These are phyloP conservation scores for Parsonsia alboflavescens DNA, from an alignment of 257 asterid genomes.

Conservation along the genomic window DNA sequence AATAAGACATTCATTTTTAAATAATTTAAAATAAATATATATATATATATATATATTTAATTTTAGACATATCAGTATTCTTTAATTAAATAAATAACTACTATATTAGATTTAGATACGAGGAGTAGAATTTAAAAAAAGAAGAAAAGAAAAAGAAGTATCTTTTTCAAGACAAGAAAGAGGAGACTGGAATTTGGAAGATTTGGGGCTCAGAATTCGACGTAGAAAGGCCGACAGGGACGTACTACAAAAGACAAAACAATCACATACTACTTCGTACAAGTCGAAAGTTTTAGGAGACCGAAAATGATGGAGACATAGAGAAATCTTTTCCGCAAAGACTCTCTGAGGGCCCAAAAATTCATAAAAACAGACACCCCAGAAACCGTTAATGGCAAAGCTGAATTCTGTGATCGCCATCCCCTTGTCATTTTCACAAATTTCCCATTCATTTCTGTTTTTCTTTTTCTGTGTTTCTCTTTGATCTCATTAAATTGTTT, in stretches of 20 bases:
- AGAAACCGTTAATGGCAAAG: slow-evolving; percentile 12
- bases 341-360: background rate
- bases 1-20: too few species aligned
- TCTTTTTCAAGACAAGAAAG: too few species aligned
- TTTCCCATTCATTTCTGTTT: slow-evolving; percentile 9
- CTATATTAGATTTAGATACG: too few species aligned
- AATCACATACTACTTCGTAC: background rate
- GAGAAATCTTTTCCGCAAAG: slow-evolving; percentile 1
- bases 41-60: too few species aligned
- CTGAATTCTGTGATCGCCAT: background rate
- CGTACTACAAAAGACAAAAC: background rate
- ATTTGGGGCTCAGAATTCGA: too few species aligned
- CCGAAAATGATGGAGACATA: background rate
- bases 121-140: too few species aligned
- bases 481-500: background rate
- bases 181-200: too few species aligned
- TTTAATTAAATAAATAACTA: too few species aligned
- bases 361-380: background rate
- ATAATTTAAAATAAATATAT: too few species aligned
- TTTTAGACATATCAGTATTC: too few species aligned
- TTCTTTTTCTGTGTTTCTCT: background rate
- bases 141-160: too few species aligned
- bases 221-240: too few species aligned
- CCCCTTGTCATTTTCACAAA: background rate
- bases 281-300: background rate